Conservation (phyloP, 148 eudicot species). For the Polygonum maritimum region DNA sequence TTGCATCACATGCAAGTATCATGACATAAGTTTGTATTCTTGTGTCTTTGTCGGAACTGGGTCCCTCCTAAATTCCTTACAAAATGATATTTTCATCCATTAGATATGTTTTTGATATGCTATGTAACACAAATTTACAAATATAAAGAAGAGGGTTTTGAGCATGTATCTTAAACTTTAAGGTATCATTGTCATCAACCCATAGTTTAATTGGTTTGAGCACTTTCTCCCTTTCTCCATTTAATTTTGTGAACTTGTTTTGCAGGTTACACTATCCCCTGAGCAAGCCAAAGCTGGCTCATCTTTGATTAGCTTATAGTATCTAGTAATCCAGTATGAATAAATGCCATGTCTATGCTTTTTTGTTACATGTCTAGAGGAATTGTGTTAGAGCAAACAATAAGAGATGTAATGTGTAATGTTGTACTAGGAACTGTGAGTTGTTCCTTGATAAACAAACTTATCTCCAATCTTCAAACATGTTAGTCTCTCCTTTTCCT, state of each 20-base stretch:
- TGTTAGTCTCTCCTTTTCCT: no score
- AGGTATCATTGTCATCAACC: no score
- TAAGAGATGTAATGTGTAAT: not conserved
- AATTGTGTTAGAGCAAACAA: not conserved
- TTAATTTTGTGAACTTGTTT: not conserved
- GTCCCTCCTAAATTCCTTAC: not conserved
- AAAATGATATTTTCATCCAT: not conserved
- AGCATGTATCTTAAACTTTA: no score
- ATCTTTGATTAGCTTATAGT: not conserved
- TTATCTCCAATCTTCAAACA: not conserved
- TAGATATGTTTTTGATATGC: not conserved
- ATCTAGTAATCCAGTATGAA: not conserved
- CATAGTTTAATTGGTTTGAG: not conserved
- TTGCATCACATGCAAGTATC: not conserved
- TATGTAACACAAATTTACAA: not conserved
- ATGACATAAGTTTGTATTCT: not conserved
- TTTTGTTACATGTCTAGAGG: not conserved
- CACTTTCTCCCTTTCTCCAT: not conserved
- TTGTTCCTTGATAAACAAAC: not conserved
- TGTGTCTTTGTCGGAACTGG: not conserved
- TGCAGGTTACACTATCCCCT: constrained; percentile 1
- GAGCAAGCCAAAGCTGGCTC: not conserved
- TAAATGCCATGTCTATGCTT: not conserved
- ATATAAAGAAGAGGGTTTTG: no score
- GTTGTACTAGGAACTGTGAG: not conserved